Conservation (phyloP, 169 alveolate species). For the Plasmodium berghei region DNA sequence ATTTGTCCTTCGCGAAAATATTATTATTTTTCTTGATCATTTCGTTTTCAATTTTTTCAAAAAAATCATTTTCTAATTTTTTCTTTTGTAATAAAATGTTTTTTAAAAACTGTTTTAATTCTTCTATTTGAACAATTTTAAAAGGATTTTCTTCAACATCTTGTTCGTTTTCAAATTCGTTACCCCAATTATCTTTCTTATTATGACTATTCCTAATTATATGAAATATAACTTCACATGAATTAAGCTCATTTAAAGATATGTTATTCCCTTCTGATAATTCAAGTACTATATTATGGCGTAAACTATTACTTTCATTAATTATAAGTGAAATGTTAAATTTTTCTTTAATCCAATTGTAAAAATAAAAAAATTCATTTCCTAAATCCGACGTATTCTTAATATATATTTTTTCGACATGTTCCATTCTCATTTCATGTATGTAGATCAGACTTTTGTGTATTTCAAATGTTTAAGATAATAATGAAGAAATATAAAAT, state of each 20-base stretch:
- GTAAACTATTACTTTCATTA: slow-evolving; percentile 34
- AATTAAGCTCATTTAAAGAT: slow-evolving; percentile 21
- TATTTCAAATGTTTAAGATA: too few species aligned
- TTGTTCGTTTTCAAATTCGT: not conserved
- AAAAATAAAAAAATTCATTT: slow-evolving; percentile 16
- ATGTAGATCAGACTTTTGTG: not conserved
- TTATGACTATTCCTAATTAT: not conserved
- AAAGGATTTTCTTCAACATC: not conserved
- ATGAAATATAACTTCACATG: slow-evolving; percentile 41
- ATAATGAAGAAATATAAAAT: too few species aligned
- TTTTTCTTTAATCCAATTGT: slow-evolving; percentile 40
- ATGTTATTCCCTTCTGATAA: slow-evolving; percentile 6
- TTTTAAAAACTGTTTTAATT: slow-evolving; percentile 36
- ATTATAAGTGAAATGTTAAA: slow-evolving; percentile 25
- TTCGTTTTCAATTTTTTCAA: slow-evolving; percentile 24
- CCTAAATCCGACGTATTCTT: slow-evolving; percentile 17
- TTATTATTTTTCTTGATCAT: slow-evolving; percentile 9
- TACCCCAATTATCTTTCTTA: too few species aligned
- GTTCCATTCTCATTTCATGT: not conserved
- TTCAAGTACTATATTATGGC: slow-evolving; percentile 14
- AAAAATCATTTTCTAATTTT: slow-evolving; percentile 28
- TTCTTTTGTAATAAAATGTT: slow-evolving; percentile 10
- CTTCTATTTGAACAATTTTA: slow-evolving; percentile 1
- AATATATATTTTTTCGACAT: slow-evolving; percentile 34
- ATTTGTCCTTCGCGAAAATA: not conserved